A percentile compares a stretch with the other conserved stretches of the same genome.
Conservation (phyloP, 495 filamentous ascomycete species). For the Hypoxylon crocopeplum region DNA sequence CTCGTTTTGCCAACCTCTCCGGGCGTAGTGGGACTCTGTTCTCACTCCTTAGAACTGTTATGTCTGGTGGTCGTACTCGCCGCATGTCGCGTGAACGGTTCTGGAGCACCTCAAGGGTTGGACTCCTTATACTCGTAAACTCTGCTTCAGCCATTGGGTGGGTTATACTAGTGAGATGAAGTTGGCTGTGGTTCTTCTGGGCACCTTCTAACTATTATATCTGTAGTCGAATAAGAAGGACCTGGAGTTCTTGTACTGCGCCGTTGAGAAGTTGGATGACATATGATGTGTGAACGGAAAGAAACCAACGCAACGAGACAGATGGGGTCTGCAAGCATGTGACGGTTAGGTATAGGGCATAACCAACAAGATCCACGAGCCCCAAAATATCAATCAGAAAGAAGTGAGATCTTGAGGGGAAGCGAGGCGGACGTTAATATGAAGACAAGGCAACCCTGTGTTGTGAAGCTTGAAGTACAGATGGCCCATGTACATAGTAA, state of each 20-base stretch:
- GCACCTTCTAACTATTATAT: slow-evolving; percentile 14
- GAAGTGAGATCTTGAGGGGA: slow-evolving; percentile 24
- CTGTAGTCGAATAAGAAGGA: not conserved
- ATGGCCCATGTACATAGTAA: slow-evolving; percentile 13
- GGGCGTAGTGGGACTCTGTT: slow-evolving; percentile 32
- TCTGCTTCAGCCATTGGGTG: slow-evolving; percentile 21
- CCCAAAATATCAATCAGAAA: slow-evolving; percentile 13
- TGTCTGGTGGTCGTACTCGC: slow-evolving; percentile 36
- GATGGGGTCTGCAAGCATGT: slow-evolving; percentile 14
- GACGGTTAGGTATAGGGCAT: slow-evolving; percentile 6
- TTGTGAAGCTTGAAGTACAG: slow-evolving; percentile 3
- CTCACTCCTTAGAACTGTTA: slow-evolving; percentile 25
- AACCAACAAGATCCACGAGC: slow-evolving; percentile 3
- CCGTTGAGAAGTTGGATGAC: slow-evolving; percentile 2
- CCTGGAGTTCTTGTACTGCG: not conserved
- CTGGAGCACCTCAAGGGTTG: slow-evolving; percentile 30
- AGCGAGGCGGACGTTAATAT: slow-evolving; percentile 7
- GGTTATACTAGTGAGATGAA: slow-evolving; percentile 3
- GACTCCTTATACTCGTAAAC: slow-evolving; percentile 13
- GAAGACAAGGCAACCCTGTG: slow-evolving; percentile 36
- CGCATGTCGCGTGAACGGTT: slow-evolving; percentile 33
- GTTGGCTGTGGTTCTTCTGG: not conserved
- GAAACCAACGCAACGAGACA: slow-evolving; percentile 6
- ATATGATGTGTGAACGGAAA: slow-evolving; percentile 5
- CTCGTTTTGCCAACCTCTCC: slow-evolving; percentile 39